Evolutionary conservation across 768 basidiomycete genomes (phyloP), one percentile per base, ranked within the genome.

Genomic region (Megacollybia marginata): DNA sequence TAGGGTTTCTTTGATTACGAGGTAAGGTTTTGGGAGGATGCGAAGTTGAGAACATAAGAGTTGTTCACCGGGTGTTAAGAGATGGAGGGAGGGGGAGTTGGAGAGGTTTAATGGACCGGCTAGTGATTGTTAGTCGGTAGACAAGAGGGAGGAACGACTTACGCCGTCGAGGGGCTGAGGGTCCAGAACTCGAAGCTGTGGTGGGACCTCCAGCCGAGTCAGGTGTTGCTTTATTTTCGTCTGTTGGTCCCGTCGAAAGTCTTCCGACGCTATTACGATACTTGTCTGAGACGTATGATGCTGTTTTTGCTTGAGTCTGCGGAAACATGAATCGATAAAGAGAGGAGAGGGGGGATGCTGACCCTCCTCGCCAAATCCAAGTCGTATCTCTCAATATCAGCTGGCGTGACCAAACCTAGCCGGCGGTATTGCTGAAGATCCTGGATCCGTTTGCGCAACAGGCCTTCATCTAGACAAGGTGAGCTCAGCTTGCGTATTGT

Each of bases 351-450:
- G 40, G 32, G 18, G 40, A 12, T 34, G 70, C 84, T 51, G 59
- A 92, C 92, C 55, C 92, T 72, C 56, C 85, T 85, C 28, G 75
- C 69, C 47, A 81, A 70, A 60, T 92, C 90, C 34, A 68, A 64
- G 43, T 93, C 89, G 59, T 91, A 97, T 59, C 87, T 90, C 38
- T 95, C 92, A 33, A 94, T 88, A 55, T 97, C 95, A n/a, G 83
- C 83, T 8, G 82, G 67, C 1, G 87, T 88, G 2, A 82, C 83
- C 23, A 99, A 69, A 0, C 95, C 96, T 61, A 90, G 78, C 33
- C 86, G 77, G 8, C 95, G 83, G 63, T 91, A 95, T 45, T 86
- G 82, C 60, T 99, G 95, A 19, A 99, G 71, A 57, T 98, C 93
- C 55, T 85, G 78, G 60, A 98, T 95, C 35, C 85, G 77, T 64